Evolutionary conservation across 306 rosid species (phyloP).

Genomic region (Boehmeria nivea): DNA sequence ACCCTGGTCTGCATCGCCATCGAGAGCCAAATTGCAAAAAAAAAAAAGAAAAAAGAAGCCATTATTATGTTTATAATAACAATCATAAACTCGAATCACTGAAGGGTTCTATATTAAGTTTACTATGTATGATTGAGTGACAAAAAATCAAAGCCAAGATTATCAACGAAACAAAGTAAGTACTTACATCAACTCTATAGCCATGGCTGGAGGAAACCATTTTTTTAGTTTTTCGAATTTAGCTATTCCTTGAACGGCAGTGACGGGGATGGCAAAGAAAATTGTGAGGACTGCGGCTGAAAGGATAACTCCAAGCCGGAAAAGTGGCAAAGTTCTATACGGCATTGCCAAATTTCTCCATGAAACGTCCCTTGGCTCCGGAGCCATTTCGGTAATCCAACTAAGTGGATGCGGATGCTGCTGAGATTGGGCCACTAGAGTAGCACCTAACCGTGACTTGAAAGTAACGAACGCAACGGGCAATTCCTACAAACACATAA

Average conservation of each 20-base stretch:
- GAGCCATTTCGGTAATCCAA: constrained; percentile 82
- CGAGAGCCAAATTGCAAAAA: too few species aligned
- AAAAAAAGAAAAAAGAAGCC: too few species aligned
- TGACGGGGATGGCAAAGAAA: constrained; percentile 84
- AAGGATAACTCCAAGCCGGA: constrained; percentile 50
- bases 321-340: constrained; percentile 50
- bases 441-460: constrained; percentile 70
- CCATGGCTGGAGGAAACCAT: constrained; percentile 97
- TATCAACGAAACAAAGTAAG: constrained; percentile 12
- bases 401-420: constrained; percentile 71
- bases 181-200: constrained; percentile 66
- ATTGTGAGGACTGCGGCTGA: constrained; percentile 71
- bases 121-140: too few species aligned
- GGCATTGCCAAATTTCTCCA: constrained; percentile 78
- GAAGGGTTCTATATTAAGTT: too few species aligned
- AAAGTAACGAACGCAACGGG: constrained; percentile 79
- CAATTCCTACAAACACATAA: constrained; percentile 50
- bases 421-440: constrained; percentile 65
- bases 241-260: constrained; percentile 94
- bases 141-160: too few species aligned
- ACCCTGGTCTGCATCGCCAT: constrained; percentile 61
- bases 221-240: constrained; percentile 76
- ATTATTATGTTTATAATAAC: too few species aligned
- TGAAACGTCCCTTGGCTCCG: constrained; percentile 88
- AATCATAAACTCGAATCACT: too few species aligned